These are phyloP conservation scores for Boletellus ananiceps DNA, from an alignment of 768 basidiomycete species.

Conservation along the genomic window DNA sequence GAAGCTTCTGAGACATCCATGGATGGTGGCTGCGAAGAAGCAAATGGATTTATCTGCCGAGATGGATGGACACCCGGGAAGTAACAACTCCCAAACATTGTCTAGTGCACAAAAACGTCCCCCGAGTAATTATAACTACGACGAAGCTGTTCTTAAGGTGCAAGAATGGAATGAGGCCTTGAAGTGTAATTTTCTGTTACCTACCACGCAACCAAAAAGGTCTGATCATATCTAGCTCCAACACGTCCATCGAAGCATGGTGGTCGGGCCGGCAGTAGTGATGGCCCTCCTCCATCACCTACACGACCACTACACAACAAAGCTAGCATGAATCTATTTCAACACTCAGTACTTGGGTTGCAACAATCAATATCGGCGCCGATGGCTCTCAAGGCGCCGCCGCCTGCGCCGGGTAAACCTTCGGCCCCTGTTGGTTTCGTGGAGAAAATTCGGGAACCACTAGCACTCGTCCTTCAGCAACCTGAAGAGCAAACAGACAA, in stretches of 20 bases:
- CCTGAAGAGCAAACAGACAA: conserved; percentile 90
- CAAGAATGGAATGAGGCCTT: conserved; percentile 99
- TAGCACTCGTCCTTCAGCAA: conserved; percentile 60
- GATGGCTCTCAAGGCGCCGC: conserved; percentile 20
- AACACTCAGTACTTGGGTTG: conserved; percentile 32
- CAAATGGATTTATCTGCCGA: conserved; percentile 47
- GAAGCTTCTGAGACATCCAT: conserved; percentile 89
- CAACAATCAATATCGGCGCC: conserved; percentile 35
- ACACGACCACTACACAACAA: conserved; percentile 32
- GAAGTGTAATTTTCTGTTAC: conserved; percentile 54
- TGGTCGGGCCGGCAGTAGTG: conserved; percentile 31
- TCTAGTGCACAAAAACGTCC: conserved; percentile 42
- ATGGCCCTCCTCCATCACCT: conserved; percentile 43
- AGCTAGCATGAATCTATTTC: conserved; percentile 23
- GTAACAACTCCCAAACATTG: conserved; percentile 34
- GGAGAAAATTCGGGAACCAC: conserved; percentile 47
- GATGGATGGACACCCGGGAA: conserved; percentile 29
- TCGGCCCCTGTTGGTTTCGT: conserved; percentile 28
- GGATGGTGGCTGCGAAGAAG: conserved; percentile 87
- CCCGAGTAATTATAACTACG: conserved; percentile 79
- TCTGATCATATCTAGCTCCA: conserved; percentile 47
- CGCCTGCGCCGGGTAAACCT: conserved; percentile 17
- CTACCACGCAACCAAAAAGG: not conserved
- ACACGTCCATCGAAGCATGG: conserved; percentile 70
- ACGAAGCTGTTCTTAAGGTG: conserved; percentile 90